Conservation (phyloP, 2,329 filamentous ascomycete species). For the Chaetoscypha palmicola region DNA sequence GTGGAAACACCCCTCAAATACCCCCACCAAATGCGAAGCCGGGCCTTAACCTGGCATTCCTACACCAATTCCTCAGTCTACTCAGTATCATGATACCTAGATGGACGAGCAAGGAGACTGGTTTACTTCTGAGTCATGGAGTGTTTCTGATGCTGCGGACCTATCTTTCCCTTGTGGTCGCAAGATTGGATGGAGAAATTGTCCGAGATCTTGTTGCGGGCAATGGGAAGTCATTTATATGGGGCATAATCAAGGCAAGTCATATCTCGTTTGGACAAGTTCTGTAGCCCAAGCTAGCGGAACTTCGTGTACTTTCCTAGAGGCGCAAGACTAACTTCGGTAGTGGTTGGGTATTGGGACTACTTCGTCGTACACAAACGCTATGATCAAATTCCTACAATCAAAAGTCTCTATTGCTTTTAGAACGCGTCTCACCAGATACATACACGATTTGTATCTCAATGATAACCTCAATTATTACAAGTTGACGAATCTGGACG, state of each 20-base stretch:
- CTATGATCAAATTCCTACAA: conserved; percentile 98
- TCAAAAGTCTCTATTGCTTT: conserved; percentile 98
- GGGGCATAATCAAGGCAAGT: conserved; percentile 72
- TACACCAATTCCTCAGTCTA: conserved; percentile 93
- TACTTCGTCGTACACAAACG: conserved; percentile 93
- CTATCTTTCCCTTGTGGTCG: conserved; percentile 89
- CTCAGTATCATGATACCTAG: conserved; percentile 97
- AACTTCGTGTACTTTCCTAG: too few relatives aligned
- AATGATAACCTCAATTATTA: conserved; percentile 96
- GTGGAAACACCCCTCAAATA: conserved; percentile 58
- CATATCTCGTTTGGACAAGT: not conserved
- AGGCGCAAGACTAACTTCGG: conserved; percentile 14
- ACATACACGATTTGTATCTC: conserved; percentile 94
- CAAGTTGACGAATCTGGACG: conserved; percentile 87
- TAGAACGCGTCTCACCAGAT: conserved; percentile 85
- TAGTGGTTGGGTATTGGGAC: conserved; percentile 89
- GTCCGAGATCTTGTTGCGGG: conserved; percentile 94
- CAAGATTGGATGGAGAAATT: conserved; percentile 88
- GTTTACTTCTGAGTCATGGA: conserved; percentile 79
- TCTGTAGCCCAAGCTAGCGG: too few relatives aligned
- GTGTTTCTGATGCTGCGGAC: conserved; percentile 86
- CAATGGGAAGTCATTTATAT: conserved; percentile 79
- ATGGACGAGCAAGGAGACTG: conserved; percentile 93
- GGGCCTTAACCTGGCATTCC: conserved; percentile 86
- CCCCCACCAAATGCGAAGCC: conserved; percentile 89